These are phyloP conservation scores for Trypanosoma cruzi DNA, from an alignment of 208 protist species.

Conservation along the genomic window DNA sequence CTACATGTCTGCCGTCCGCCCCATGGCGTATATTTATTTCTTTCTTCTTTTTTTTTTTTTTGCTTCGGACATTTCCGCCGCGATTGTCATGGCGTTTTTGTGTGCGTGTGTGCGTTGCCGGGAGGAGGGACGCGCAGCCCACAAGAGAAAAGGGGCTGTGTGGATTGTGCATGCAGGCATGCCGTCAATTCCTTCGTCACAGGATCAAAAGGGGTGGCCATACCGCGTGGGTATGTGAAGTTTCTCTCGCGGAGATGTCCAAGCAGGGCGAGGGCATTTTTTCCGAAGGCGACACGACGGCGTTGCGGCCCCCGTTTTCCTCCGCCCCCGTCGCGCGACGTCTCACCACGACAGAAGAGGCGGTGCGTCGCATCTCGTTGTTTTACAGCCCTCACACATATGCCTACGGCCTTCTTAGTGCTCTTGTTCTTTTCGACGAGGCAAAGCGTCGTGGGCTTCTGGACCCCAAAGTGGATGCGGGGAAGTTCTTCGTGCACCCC, in stretches of 20 bases:
- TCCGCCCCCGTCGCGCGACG: not conserved
- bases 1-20: no score
- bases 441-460: slow-evolving; percentile 3
- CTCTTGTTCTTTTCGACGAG: slow-evolving; percentile 5
- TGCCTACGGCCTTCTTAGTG: slow-evolving; percentile 23
- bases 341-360: slow-evolving; percentile 4
- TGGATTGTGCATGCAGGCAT: not conserved
- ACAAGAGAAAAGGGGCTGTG: no score
- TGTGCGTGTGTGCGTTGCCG: no score
- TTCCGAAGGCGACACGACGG: not conserved
- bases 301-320: slow-evolving; percentile 13
- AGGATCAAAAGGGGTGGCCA: not conserved
- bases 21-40: no score
- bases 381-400: slow-evolving; percentile 23
- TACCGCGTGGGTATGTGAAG: not conserved
- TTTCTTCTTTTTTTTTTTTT: no score
- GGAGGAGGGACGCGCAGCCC: no score
- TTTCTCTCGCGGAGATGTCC: not conserved
- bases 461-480: not conserved
- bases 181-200: not conserved
- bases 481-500: slow-evolving; percentile 23
- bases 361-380: slow-evolving; percentile 8
- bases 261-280: not conserved
- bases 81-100: no score
- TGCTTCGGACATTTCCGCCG: no score